These are phyloP conservation scores for Claviceps africana DNA, from an alignment of 2,329 filamentous ascomycete genomes.

Conservation along the genomic window DNA sequence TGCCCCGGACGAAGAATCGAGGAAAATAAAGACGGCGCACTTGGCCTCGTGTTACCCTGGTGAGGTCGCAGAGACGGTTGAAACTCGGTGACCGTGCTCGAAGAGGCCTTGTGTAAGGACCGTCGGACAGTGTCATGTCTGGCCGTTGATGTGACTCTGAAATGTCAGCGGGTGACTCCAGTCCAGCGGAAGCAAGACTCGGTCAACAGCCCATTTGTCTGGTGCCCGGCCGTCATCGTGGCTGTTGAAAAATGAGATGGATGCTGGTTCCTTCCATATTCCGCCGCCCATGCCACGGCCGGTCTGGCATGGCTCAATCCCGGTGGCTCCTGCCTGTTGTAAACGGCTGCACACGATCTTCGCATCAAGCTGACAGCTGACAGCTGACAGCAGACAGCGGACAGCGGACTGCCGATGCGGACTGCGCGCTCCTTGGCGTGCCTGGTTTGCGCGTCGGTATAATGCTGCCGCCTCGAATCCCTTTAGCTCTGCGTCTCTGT, in stretches of 20 bases:
- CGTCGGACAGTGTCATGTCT: neutral
- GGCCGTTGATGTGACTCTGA: neutral
- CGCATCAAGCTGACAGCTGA: slow-evolving; percentile 3
- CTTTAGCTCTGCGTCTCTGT: neutral
- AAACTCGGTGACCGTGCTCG: neutral
- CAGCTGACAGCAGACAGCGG: neutral
- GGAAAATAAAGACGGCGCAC: too few species aligned
- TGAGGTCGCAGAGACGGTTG: neutral
- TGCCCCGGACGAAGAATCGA: neutral
- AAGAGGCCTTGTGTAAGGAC: slow-evolving; percentile 1
- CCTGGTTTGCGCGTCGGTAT: neutral
- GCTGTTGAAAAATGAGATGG: neutral
- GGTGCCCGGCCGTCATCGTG: too few species aligned
- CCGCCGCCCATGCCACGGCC: neutral
- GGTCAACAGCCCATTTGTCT: neutral
- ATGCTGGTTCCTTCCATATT: neutral
- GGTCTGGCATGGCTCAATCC: neutral
- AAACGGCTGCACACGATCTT: neutral
- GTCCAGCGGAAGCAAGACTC: neutral
- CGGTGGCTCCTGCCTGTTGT: slow-evolving; percentile 3
- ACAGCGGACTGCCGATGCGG: neutral
- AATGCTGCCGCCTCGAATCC: neutral
- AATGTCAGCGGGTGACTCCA: neutral
- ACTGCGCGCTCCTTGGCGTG: neutral
- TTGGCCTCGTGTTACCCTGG: neutral